A percentile compares a stretch with the other conserved stretches of the same genome.
These are phyloP conservation scores for Stachybotrys chlorohalonatus DNA, from an alignment of 2,329 filamentous ascomycete species.

Conservation along the genomic window DNA sequence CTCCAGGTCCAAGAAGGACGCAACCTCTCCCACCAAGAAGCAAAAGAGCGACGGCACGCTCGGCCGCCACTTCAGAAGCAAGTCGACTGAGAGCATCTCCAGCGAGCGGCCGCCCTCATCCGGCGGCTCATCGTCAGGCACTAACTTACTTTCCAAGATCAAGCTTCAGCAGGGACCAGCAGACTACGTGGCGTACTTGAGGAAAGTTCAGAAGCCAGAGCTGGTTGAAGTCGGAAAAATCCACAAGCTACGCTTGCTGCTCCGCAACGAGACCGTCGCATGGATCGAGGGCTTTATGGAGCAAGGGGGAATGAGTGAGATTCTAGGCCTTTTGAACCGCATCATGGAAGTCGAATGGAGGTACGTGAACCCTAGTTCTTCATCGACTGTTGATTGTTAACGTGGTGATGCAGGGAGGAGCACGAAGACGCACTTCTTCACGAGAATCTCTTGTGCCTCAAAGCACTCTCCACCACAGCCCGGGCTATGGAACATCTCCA, in stretches of 20 bases:
- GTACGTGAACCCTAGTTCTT: slow-evolving; percentile 35
- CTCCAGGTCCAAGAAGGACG: slow-evolving; percentile 53
- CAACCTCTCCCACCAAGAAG: slow-evolving; percentile 65
- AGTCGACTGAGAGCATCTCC: slow-evolving; percentile 62
- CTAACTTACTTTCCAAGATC: slow-evolving; percentile 55
- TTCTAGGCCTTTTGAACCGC: slow-evolving; percentile 77
- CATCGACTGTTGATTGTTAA: background rate
- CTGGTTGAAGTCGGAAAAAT: slow-evolving; percentile 87
- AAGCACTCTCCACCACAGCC: slow-evolving; percentile 87
- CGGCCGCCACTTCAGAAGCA: slow-evolving; percentile 58
- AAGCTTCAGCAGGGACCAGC: slow-evolving; percentile 66
- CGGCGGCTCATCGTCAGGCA: slow-evolving; percentile 44
- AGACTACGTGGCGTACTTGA: slow-evolving; percentile 80
- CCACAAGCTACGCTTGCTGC: slow-evolving; percentile 80
- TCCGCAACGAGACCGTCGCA: slow-evolving; percentile 89
- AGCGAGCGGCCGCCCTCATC: slow-evolving; percentile 47
- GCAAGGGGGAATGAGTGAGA: slow-evolving; percentile 85
- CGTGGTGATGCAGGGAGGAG: slow-evolving; percentile 60
- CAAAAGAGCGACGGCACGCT: slow-evolving; percentile 56
- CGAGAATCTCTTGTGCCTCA: slow-evolving; percentile 85
- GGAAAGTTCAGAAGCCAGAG: slow-evolving; percentile 72
- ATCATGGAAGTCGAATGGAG: slow-evolving; percentile 96
- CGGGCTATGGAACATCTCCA: slow-evolving; percentile 74
- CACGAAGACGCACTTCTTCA: slow-evolving; percentile 91
- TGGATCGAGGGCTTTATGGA: slow-evolving; percentile 93